These are phyloP conservation scores for Mentha longifolia DNA, from an alignment of 257 asterid genomes.

Conservation along the genomic window DNA sequence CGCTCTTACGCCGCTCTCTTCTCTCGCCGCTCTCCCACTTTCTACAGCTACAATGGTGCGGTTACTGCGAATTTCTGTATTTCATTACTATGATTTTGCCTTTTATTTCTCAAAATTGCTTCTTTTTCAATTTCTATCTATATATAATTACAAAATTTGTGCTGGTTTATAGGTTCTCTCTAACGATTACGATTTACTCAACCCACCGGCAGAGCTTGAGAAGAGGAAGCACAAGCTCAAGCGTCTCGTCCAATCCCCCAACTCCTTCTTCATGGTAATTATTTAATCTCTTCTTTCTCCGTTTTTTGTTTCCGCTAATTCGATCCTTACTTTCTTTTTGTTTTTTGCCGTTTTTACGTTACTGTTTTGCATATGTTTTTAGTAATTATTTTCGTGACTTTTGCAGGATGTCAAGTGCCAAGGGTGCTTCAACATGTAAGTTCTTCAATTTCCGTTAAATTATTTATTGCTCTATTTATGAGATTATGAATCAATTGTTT, in stretches of 20 bases:
- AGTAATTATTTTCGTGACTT: not conserved
- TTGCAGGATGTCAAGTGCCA: slow-evolving; percentile 54
- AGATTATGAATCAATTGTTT: not conserved
- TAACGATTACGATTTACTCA: slow-evolving; percentile 60
- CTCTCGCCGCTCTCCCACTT: not conserved
- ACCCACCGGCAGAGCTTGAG: slow-evolving; percentile 73
- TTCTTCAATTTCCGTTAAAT: not conserved
- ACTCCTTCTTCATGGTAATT: slow-evolving; percentile 29
- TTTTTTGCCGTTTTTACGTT: not conserved
- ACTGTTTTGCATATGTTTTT: not conserved
- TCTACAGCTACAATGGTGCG: not conserved
- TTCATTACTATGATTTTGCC: not conserved
- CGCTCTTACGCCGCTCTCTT: not conserved
- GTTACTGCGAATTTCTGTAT: not conserved
- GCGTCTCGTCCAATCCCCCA: slow-evolving; percentile 41
- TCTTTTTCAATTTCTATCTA: not conserved
- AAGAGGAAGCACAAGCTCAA: slow-evolving; percentile 83
- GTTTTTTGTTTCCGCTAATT: not conserved
- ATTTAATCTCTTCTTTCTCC: not conserved
- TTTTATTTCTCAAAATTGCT: not conserved
- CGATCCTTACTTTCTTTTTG: not conserved
- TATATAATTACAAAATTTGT: not conserved
- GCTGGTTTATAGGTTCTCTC: slow-evolving; percentile 48
- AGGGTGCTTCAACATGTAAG: slow-evolving; percentile 75
- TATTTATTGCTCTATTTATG: not conserved